Conservation (phyloP, 306 rosid genomes). For the Benincasa hispida region DNA sequence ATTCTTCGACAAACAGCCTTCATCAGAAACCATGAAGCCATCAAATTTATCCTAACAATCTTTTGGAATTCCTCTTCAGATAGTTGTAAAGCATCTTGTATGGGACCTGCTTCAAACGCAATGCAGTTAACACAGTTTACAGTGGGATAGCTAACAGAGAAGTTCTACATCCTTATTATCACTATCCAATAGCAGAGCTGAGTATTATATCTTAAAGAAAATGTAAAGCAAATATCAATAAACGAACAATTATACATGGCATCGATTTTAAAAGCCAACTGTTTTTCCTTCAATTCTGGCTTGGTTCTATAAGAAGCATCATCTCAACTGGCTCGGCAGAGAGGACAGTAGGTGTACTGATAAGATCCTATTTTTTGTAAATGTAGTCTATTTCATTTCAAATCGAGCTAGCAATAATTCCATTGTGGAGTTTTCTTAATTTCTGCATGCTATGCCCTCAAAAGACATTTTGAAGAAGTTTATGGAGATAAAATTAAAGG, state of each 20-base stretch:
- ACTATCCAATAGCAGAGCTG: not conserved
- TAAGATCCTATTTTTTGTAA: not conserved
- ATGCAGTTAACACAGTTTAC: not conserved
- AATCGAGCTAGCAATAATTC: not conserved
- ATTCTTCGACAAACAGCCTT: conserved; percentile 64
- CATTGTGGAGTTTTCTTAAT: not conserved
- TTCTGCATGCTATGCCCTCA: not conserved
- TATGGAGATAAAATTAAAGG: not conserved
- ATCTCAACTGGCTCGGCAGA: not conserved
- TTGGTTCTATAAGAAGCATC: not conserved
- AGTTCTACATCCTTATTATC: not conserved
- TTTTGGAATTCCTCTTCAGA: conserved; percentile 46
- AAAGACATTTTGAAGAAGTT: not conserved
- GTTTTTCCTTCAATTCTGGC: not conserved
- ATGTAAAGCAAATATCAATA: not conserved
- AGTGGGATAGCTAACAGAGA: not conserved
- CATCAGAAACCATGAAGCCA: conserved; percentile 65
- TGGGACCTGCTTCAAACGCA: conserved; percentile 35
- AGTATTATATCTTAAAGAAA: not conserved
- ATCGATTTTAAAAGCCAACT: not conserved
- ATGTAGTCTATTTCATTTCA: not conserved
- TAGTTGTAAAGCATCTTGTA: conserved; percentile 45
- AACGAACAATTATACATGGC: not conserved
- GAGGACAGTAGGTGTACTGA: not conserved
- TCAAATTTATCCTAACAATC: conserved; percentile 49